Evolutionary conservation across 2,329 filamentous ascomycete genomes (phyloP).

Genomic region (Sporothrix humicola): DNA sequence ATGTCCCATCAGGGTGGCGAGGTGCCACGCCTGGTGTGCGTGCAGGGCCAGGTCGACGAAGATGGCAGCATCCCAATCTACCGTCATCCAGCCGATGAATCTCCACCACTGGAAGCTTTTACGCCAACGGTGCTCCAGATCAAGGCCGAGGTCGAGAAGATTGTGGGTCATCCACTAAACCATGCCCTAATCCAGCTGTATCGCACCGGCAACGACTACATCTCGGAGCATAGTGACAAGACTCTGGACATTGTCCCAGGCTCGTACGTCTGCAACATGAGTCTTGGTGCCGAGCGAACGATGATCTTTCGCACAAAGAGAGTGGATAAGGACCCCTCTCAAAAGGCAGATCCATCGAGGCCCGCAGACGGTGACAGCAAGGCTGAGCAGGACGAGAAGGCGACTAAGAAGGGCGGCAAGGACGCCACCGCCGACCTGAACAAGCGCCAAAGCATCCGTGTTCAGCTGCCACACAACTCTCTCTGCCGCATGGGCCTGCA

Average conservation of each 20-base stretch:
- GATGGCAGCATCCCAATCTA: slow-evolving; percentile 88
- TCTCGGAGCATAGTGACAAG: slow-evolving; percentile 97
- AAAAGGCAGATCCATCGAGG: slow-evolving; percentile 31
- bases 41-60: slow-evolving; percentile 73
- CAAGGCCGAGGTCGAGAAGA: slow-evolving; percentile 69
- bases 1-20: slow-evolving; percentile 94
- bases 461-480: slow-evolving; percentile 84
- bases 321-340: slow-evolving; percentile 50
- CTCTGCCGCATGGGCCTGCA: slow-evolving; percentile 79
- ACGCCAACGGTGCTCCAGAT: slow-evolving; percentile 74
- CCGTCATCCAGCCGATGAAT: slow-evolving; percentile 89
- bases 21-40: slow-evolving; percentile 87
- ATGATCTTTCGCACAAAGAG: slow-evolving; percentile 91
- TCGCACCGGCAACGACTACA: slow-evolving; percentile 85
- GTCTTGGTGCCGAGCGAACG: slow-evolving; percentile 85
- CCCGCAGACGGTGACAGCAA: slow-evolving; percentile 34
- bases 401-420: slow-evolving; percentile 23
- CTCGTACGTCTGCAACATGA: slow-evolving; percentile 90
- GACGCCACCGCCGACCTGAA: slow-evolving; percentile 27
- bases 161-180: slow-evolving; percentile 81
- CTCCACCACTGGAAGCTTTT: slow-evolving; percentile 77
- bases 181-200: slow-evolving; percentile 94
- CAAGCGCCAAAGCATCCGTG: slow-evolving; percentile 66
- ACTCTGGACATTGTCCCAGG: slow-evolving; percentile 84
- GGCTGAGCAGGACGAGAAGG: neutral